Conservation (phyloP, 306 rosid genomes). For the Cercis canadensis region DNA sequence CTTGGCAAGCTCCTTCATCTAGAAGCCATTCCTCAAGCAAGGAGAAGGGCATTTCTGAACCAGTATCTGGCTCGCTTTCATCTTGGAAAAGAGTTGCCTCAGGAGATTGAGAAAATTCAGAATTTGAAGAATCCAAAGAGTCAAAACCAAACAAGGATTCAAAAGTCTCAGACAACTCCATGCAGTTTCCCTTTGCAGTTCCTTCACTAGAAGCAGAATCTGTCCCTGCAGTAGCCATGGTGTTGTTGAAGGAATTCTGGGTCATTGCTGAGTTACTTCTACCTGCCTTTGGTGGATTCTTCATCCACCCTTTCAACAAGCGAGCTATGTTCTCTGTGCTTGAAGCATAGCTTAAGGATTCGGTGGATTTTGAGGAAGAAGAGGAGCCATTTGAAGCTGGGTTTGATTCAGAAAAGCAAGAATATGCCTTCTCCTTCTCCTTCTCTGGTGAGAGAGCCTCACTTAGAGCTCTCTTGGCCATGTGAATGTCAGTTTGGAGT, state of each 20-base stretch:
- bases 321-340: conserved; percentile 80
- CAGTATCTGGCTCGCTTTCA: conserved; percentile 53
- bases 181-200: conserved; percentile 28
- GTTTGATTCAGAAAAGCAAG: conserved; percentile 34
- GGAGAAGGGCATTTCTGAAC: conserved; percentile 51
- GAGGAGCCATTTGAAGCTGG: conserved; percentile 25
- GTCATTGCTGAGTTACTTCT: conserved; percentile 33
- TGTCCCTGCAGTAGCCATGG: conserved; percentile 28
- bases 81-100: conserved; percentile 59
- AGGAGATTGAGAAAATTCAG: conserved; percentile 64
- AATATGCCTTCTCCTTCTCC: background rate
- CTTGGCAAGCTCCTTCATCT: conserved; percentile 58
- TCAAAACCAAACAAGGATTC: conserved; percentile 63
- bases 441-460: conserved; percentile 78
- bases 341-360: conserved; percentile 60
- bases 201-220: conserved; percentile 69
- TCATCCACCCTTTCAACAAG: conserved; percentile 78
- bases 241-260: conserved; percentile 43
- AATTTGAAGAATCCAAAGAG: conserved; percentile 67
- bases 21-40: conserved; percentile 88
- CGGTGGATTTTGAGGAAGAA: conserved; percentile 33
- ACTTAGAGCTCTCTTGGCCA: conserved; percentile 80
- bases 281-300: conserved; percentile 55
- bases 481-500: conserved; percentile 83
- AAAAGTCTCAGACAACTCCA: conserved; percentile 47